Evolutionary conservation across 495 filamentous ascomycete genomes (phyloP).

Genomic region (Neurospora sp.): DNA sequence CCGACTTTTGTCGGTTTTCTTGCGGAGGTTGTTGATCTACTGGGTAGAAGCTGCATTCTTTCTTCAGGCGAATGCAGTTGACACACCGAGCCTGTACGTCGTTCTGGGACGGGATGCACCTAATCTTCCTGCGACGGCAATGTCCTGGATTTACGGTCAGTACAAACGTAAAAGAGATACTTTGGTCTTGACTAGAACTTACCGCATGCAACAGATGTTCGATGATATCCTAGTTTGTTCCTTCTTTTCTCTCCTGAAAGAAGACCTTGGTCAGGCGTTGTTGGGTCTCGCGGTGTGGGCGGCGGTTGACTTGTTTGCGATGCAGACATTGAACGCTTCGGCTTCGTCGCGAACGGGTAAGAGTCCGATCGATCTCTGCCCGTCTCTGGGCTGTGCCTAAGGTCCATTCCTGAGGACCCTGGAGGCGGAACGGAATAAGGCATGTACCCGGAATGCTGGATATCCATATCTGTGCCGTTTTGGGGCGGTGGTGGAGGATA

Average conservation of each 20-base stretch:
- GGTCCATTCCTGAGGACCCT: constrained; percentile 29
- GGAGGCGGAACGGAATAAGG: constrained; percentile 28
- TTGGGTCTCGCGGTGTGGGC: constrained; percentile 12
- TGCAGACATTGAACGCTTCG: constrained; percentile 52
- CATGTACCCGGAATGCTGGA: constrained; percentile 31
- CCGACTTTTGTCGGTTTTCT: constrained; percentile 27
- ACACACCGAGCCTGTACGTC: constrained; percentile 80
- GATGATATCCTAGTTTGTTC: constrained; percentile 95
- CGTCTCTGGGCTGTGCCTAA: constrained; percentile 27
- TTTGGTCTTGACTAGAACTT: constrained; percentile 33
- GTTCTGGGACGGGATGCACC: constrained; percentile 71
- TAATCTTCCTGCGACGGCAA: constrained; percentile 89
- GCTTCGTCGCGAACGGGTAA: constrained; percentile 29
- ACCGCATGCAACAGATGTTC: constrained; percentile 96
- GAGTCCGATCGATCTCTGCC: constrained; percentile 26
- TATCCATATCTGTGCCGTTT: constrained; percentile 35
- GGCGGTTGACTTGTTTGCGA: constrained; percentile 43
- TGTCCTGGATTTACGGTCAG: constrained; percentile 50
- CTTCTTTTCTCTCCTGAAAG: constrained; percentile 72
- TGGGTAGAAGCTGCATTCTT: constrained; percentile 89
- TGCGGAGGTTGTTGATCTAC: constrained; percentile 72
- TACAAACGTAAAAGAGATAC: background rate
- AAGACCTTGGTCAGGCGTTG: constrained; percentile 18
- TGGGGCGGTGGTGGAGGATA: constrained; percentile 37
- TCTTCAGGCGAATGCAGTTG: constrained; percentile 93